Percentiles rank a stretch among this genome's conserved stretches.
Conservation (phyloP, 495 filamentous ascomycete genomes). For the Staphylotrichum tortipilum region DNA sequence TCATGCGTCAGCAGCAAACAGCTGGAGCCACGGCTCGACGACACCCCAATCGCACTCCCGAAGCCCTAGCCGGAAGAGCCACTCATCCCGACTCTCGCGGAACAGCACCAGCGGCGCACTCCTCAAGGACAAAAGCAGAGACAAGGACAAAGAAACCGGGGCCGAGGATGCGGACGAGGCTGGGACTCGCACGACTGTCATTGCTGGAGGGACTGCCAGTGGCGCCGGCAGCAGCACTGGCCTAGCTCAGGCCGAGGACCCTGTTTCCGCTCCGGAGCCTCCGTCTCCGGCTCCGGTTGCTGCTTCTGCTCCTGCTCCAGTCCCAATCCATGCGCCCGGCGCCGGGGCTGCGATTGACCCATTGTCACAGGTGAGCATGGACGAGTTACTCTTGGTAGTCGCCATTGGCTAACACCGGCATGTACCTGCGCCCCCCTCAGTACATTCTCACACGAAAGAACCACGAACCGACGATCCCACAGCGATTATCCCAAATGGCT, state of each 20-base stretch:
- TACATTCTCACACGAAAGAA: slow-evolving; percentile 79
- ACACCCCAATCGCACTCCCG: slow-evolving; percentile 7
- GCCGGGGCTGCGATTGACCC: slow-evolving; percentile 33
- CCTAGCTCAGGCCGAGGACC: background rate
- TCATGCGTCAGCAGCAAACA: slow-evolving; percentile 12
- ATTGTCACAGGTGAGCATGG: slow-evolving; percentile 35
- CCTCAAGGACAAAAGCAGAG: slow-evolving; percentile 7
- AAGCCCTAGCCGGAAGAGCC: background rate
- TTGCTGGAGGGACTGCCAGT: slow-evolving; percentile 1
- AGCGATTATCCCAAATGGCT: slow-evolving; percentile 45
- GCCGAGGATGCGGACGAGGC: slow-evolving; percentile 15
- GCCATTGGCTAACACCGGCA: background rate
- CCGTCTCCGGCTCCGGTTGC: no score
- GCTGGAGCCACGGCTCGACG: slow-evolving; percentile 9
- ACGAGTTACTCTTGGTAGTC: no score
- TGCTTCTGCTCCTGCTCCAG: no score
- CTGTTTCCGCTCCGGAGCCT: no score
- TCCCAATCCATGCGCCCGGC: slow-evolving; percentile 12
- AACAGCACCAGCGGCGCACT: slow-evolving; percentile 10
- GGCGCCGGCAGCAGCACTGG: slow-evolving; percentile 1
- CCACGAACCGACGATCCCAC: slow-evolving; percentile 59
- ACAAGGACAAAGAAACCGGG: slow-evolving; percentile 8
- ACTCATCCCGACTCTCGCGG: slow-evolving; percentile 13
- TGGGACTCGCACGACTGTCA: slow-evolving; percentile 1
- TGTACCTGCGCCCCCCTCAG: no score